Base-by-base conservation (phyloP, 1,139 yeast species). In the Pichia sp. region DNA sequence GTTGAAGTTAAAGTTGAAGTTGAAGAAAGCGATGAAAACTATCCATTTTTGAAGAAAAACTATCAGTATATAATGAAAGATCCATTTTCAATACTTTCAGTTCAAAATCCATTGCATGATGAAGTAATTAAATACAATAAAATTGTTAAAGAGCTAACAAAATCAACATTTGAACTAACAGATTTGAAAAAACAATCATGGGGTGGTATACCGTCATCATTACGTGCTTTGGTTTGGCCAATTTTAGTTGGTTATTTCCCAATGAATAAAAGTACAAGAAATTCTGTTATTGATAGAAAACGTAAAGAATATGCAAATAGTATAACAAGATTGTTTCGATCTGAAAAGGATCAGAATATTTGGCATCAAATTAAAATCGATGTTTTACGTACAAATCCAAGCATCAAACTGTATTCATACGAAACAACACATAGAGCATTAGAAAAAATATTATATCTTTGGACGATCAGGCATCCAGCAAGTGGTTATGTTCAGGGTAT, bases 401-500 rank as follows among this genome's bases (percentile, higher is more conserved):
- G 82, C 41, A 77, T 89, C 47, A 79, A 78, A 53, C 71, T 92
- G 36, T 92, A 92, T 62, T 73, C 83, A 13, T 78, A 66, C 57
- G 76, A 77, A 22, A 71, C 82, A 4, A 87, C 94, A 0, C 97
- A 92, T 60, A 69, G 80, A 50, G 76, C 95, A 15, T 70, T 92
- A 52, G 88, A 92, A 55, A 80, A 85, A 55, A 81, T 94, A 18
- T 68, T 92, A 45, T 94, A 88, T 60, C 71, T 92, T 32, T 92
- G 99, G 99, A 96, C 98, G 0, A 82, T 92, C 22, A 77, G 98
- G 53, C 98, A 94, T 62, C 98, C 99, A 0, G 97, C 97, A 4
- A 82, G 94, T 62, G 99, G 99, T 4, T 92, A 92, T 65, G 99
- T 92, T n/a, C 99, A 92, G 67, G 99, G 99, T 26, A 94, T 92